Conservation (phyloP, 768 basidiomycete genomes). For the Lactarius indigo region DNA sequence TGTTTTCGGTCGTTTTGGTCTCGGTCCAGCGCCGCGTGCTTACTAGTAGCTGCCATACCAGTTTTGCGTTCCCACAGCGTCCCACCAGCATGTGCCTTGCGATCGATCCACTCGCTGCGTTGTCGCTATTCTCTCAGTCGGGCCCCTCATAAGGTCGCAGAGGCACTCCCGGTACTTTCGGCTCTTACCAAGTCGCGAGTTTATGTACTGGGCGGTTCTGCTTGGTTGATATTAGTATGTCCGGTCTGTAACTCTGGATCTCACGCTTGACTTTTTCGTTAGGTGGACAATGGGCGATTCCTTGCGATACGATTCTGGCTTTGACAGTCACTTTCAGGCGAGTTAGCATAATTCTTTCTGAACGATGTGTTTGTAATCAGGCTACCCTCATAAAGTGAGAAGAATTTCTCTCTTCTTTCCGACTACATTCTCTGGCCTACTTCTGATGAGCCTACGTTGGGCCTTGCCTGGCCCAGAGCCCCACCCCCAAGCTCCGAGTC, state of each 20-base stretch:
- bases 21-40: too few relatives aligned
- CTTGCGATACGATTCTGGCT: slow-evolving; percentile 56
- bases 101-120: too few relatives aligned
- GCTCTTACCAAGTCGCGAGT: slow-evolving; percentile 73
- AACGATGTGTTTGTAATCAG: not conserved
- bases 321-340: slow-evolving; percentile 72
- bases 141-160: slow-evolving; percentile 34
- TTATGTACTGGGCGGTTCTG: not conserved
- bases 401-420: slow-evolving; percentile 58
- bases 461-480: slow-evolving; percentile 73
- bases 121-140: not conserved
- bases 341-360: slow-evolving; percentile 22
- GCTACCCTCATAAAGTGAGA: slow-evolving; percentile 32
- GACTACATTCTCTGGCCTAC: slow-evolving; percentile 77
- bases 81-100: too few relatives aligned
- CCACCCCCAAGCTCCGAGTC: slow-evolving; percentile 57
- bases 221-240: slow-evolving; percentile 55
- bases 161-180: slow-evolving; percentile 67
- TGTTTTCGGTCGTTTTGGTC: too few relatives aligned
- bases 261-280: not conserved
- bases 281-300: slow-evolving; percentile 74
- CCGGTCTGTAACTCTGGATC: not conserved
- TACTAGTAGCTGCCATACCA: too few relatives aligned
- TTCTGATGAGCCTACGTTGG: slow-evolving; percentile 58
- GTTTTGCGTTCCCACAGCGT: too few relatives aligned